Base-by-base conservation (phyloP, 768 basidiomycete species). In the Tricholoma sp. region DNA sequence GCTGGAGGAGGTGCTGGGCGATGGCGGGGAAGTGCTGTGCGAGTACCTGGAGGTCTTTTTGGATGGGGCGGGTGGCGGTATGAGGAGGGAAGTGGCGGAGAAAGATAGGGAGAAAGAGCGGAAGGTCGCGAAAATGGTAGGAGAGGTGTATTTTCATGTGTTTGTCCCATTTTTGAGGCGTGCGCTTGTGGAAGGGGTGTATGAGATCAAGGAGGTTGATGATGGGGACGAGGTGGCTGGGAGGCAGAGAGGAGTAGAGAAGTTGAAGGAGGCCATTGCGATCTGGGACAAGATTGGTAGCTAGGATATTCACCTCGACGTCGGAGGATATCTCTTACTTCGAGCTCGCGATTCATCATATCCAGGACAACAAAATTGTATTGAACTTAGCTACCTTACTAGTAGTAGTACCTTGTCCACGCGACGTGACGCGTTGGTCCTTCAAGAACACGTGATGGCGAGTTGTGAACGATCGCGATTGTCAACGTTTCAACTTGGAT, bases 161-260 rank as follows among this genome's bases (percentile, higher is more conserved):
- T 72, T 93, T 47, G 79, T 86, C n/a, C 86, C 88, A 11, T 94
- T 88, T 65, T 63, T 89, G 61, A 72, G 79, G 63, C 75, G 84
- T 18, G 92, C 86, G 4, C 65, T 93, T 47, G 77, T 82, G 18
- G 84, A 90, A 63, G 91, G 91, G 2, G 85, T 93, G 24, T 94
- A 88, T 72, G 81, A 84, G 0, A 54, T 69, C 18, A 63, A 63
- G 59, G 61, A 59, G 15, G 11, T n/a, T 9, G 59, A 50, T 36
- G 60, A 67, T 6, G 29, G 15, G 12, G 29, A 15, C 12, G 47
- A 32, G 29, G 18, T 49, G 2, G 28, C 11, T 29, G 28, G 29
- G 64, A 65, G 52, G 57, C 64, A 39, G 54, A 49, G 29, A n/a
- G 60, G 61, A 15, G 63, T 69, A 5, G 61, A 69, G 60, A 71